These are phyloP conservation scores for Hortiboletus flavorubellus DNA, from an alignment of 768 basidiomycete genomes.

Conservation along the genomic window DNA sequence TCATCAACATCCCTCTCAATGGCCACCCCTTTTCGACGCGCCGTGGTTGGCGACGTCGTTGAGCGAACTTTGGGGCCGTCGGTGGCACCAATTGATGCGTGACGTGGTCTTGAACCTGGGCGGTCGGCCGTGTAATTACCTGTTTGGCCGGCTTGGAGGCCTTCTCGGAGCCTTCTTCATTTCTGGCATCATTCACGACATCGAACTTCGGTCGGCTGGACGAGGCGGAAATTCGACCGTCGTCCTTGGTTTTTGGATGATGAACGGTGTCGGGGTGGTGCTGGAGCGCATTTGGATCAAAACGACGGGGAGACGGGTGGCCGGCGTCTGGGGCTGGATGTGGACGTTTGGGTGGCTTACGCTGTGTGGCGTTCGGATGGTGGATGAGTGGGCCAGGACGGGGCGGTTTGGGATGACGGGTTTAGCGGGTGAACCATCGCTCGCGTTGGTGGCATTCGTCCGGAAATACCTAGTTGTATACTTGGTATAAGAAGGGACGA, in stretches of 20 bases:
- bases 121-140: slow-evolving; percentile 36
- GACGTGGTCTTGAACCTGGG: slow-evolving; percentile 54
- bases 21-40: slow-evolving; percentile 59
- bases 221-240: slow-evolving; percentile 40
- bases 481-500: neutral
- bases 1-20: slow-evolving; percentile 46
- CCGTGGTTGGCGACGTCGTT: slow-evolving; percentile 60
- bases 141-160: slow-evolving; percentile 49
- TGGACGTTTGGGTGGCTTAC: slow-evolving; percentile 54
- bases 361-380: slow-evolving; percentile 45
- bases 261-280: slow-evolving; percentile 49
- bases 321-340: slow-evolving; percentile 44
- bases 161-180: slow-evolving; percentile 56
- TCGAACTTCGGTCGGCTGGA: slow-evolving; percentile 34
- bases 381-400: slow-evolving; percentile 36
- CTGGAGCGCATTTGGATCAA: slow-evolving; percentile 47
- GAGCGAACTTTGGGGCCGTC: slow-evolving; percentile 55
- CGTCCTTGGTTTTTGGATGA: slow-evolving; percentile 50
- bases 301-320: slow-evolving; percentile 40
- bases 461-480: neutral
- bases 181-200: slow-evolving; percentile 57
- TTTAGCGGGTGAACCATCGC: slow-evolving; percentile 14
- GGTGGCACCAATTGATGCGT: slow-evolving; percentile 70
- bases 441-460: slow-evolving; percentile 26
- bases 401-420: slow-evolving; percentile 12